A percentile compares a stretch with the other conserved stretches of the same genome.
Conservation (phyloP, 306 rosid genomes). For the Trichosanthes truncata region DNA sequence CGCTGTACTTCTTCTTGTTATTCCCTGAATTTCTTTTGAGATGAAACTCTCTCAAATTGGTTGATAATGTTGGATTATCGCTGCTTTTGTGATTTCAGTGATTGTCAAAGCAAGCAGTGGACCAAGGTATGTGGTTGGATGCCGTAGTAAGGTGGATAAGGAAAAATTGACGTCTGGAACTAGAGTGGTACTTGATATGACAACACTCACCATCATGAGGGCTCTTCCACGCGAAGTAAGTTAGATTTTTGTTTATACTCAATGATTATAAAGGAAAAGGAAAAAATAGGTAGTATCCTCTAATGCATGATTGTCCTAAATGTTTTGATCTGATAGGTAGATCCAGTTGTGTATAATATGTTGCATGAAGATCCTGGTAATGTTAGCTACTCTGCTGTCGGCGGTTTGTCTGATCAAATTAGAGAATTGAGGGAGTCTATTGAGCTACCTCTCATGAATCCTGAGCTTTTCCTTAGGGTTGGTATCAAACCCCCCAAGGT, state of each 20-base stretch:
- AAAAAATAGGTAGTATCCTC: background rate
- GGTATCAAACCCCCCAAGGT: conserved; percentile 99
- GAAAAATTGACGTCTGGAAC: conserved; percentile 87
- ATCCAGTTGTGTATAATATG: conserved; percentile 95
- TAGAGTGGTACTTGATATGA: conserved; percentile 94
- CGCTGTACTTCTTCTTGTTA: conserved; percentile 40
- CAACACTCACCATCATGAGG: conserved; percentile 88
- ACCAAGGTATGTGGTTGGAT: conserved; percentile 91
- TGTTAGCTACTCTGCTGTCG: conserved; percentile 98
- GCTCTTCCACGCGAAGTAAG: conserved; percentile 97
- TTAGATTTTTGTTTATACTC: conserved; percentile 6
- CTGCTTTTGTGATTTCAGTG: conserved; percentile 43
- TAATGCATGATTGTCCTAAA: background rate
- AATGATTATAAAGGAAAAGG: conserved; percentile 1
- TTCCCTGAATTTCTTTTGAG: background rate
- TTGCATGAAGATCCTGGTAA: conserved; percentile 98
- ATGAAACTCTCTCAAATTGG: background rate
- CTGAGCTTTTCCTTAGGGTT: conserved; percentile 91
- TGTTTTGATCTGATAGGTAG: conserved; percentile 46
- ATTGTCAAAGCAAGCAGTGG: conserved; percentile 99
- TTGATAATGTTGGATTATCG: conserved; percentile 15
- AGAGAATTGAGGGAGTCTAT: conserved; percentile 95
- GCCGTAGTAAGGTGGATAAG: conserved; percentile 92
- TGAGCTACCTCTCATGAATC: conserved; percentile 95
- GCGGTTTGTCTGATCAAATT: conserved; percentile 95